phyloP scores from a whole-genome alignment of 2,329 filamentous ascomycete species.

The Piedraia hortae region DNA sequence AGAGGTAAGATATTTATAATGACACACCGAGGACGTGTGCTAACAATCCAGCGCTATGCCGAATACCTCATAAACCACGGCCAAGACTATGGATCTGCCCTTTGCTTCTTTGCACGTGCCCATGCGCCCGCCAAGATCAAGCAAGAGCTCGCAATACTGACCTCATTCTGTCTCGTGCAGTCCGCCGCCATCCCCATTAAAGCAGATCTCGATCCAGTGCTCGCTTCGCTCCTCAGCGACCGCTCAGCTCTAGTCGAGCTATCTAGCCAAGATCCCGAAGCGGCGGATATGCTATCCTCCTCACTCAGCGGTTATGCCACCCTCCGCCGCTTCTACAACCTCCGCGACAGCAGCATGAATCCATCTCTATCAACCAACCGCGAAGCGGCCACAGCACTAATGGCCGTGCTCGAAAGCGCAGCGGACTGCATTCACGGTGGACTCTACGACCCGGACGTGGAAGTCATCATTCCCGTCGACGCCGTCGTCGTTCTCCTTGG shows the following conservation, averaged over 20 bases:
- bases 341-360: conserved; percentile 34
- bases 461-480: conserved; percentile 69
- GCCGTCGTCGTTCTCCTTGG: conserved; percentile 61
- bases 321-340: conserved; percentile 64
- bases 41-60: conserved; percentile 40
- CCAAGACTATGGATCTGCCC: conserved; percentile 42
- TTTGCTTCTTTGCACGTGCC: conserved; percentile 76
- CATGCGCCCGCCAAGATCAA: conserved; percentile 55
- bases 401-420: conserved; percentile 63
- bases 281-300: conserved; percentile 56
- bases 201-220: conserved; percentile 42
- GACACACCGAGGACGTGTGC: conserved; percentile 5
- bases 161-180: conserved; percentile 63
- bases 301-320: conserved; percentile 83
- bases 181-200: conserved; percentile 52
- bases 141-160: conserved; percentile 62
- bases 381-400: conserved; percentile 43
- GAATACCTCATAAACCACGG: conserved; percentile 46
- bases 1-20: conserved; percentile 30
- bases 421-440: conserved; percentile 80
- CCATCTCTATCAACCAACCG: conserved; percentile 33
- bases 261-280: conserved; percentile 48
- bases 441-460: conserved; percentile 53
- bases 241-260: conserved; percentile 43
- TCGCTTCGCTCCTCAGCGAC: conserved; percentile 42